Evolutionary conservation across 352 stramenopile genomes (phyloP), one percentile per base, ranked within the genome.

Genomic region (Globisporangium sylvaticum): DNA sequence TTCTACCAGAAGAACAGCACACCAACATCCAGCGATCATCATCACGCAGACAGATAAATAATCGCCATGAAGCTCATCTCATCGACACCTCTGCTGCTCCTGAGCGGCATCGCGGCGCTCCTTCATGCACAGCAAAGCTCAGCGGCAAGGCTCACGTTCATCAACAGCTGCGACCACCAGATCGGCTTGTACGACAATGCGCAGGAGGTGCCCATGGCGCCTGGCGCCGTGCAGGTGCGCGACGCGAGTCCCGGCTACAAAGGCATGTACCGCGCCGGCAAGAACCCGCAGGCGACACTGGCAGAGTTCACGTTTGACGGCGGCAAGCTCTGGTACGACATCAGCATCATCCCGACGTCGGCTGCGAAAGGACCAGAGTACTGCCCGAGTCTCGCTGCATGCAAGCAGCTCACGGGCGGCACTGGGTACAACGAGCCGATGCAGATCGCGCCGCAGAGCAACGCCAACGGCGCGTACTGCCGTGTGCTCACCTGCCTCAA

Each of bases 381-480:
- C 22, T 88, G 79, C 50, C 59, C 56, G 24, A 82, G 75, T 18
- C 58, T 84, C 2, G 67, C 68, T 4, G 56, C 72, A 10, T 85
- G 78, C 68, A 84, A 81, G 64, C 31, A 63, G 24, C 0, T 78
- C 34, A 84, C 79, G 1, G 73, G 74, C 18, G 75, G 74, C 12
- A 69, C 70, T 0, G 79, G 77, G 7, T 87, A 78, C 68, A 87
- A 87, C 50, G 74, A 75, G 20, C 75, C 79, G 15, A 83, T 87
- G 27, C 75, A 81, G 56, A 81, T 85, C 61, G 68, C 72, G 1
- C 78, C 78, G 25, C 69, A 69, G 57, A 69, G 70, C 4, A 68
- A 60, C 44, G 79, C 71, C 1, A 71, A 83, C 48, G 77, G 78
- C 46, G 62, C 60, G 20, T 24, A 71, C 55, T 82, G 75, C 70